Evolutionary conservation across 768 basidiomycete species (phyloP), one percentile per base, ranked within the genome.

Genomic region (Boletus tomentosulus): DNA sequence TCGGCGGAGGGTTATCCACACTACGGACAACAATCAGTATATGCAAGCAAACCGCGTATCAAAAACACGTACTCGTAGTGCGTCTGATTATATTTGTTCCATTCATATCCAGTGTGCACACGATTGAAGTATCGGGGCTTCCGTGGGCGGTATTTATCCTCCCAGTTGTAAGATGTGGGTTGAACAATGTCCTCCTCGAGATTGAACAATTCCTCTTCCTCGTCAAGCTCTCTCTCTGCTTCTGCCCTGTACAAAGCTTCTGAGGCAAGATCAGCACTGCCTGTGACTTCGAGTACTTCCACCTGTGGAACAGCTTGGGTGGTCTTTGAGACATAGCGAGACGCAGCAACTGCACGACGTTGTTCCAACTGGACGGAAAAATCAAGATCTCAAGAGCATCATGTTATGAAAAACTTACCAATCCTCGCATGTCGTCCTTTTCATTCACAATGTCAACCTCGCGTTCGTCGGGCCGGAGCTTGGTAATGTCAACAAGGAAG

Each of bases 51-150:
- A 33, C 31, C 31, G 12, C 11, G 6, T 33, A 37, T 10, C 19
- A 13, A 46, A 52, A 42, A 52, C 22, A 56, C 22, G 59, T 75
- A 96, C 92, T 98, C 97, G 71, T 98, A 99, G 74, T 98, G 97
- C 4, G 97, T 98, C 70, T 98, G 96, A 70, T 98, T 98, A 72
- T 98, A 99, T 76, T 98, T 98, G 78, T 96, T 98, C 97, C 97
- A 99, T 69, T 99, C 97, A 67, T 96, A 99, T 27, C 97, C 97
- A 30, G 97, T 99, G 66, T 98, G 94, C 25, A 98, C 97, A 54
- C 97, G 86, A 67, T 99, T 99, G 76, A 98, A 98, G 76, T 98
- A 99, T 57, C 95, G 80, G 43, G 97, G 97, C 70, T 98, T 99
- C 34, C 97, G 81, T 30, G 97, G 96, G 37, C 97, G 79, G 64